Conservation (phyloP, 2,329 filamentous ascomycete species). For the Fusarium neocosmosporiellum region DNA sequence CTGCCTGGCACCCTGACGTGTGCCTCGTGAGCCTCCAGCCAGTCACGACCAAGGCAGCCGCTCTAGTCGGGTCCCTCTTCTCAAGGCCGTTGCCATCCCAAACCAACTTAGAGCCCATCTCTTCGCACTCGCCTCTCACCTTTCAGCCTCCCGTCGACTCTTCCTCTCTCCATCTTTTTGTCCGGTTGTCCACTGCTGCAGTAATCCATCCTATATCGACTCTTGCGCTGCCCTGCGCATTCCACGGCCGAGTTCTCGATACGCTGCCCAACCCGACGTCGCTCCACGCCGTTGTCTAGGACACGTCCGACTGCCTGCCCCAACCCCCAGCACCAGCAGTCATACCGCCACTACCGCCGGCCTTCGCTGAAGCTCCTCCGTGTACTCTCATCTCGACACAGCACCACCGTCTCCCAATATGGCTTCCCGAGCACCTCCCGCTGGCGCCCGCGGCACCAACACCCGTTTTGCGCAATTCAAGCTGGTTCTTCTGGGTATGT, state of each 20-base stretch:
- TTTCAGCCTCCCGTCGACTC: conserved; percentile 34
- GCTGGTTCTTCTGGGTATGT: conserved; percentile 91
- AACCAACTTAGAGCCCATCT: conserved; percentile 38
- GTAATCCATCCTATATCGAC: conserved; percentile 13
- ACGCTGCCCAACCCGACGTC: conserved; percentile 30
- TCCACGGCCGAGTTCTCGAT: conserved; percentile 7
- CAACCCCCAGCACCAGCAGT: conserved; percentile 31
- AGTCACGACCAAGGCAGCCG: conserved; percentile 39
- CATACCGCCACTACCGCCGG: conserved; percentile 40
- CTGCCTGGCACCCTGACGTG: conserved; percentile 37
- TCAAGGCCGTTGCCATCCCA: conserved; percentile 29
- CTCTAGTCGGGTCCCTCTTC: conserved; percentile 23
- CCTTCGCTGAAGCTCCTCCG: conserved; percentile 23
- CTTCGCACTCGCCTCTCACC: conserved; percentile 35
- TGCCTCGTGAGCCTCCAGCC: conserved; percentile 37
- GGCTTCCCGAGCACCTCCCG: conserved; percentile 81
- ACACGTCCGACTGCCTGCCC: conserved; percentile 41
- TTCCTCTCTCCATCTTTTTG: conserved; percentile 25
- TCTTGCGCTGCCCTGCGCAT: conserved; percentile 20
- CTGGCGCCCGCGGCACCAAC: conserved; percentile 72
- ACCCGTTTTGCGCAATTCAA: conserved; percentile 99
- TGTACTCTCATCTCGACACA: conserved; percentile 37
- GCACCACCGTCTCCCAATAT: conserved; percentile 63
- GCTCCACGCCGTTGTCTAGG: conserved; percentile 39
- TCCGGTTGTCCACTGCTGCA: conserved; percentile 7